Evolutionary conservation across 2,329 filamentous ascomycete species (phyloP), one percentile per base, ranked within the genome.

Genomic region (Setomelanomma holmii): DNA sequence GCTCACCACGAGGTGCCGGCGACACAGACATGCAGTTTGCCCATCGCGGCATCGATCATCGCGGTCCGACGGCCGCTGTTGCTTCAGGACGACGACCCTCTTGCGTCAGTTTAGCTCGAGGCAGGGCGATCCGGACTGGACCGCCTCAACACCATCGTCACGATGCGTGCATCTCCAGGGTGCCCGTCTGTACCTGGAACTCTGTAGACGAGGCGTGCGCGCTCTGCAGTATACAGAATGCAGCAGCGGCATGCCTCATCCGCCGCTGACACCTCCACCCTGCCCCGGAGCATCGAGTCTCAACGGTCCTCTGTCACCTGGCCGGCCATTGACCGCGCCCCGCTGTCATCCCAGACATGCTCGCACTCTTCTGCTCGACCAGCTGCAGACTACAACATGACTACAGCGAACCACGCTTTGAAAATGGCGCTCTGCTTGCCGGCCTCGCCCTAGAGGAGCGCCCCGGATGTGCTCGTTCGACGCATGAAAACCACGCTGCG

Each of bases 1-100:
- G 30, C 45, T 45, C 49, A 44, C 54, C 56, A 53, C 56, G 51
- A 50, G 54, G 48, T 51, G 40, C 45, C 40, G 35, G 42, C 44
- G 45, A 54, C 54, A 56, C 56, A 60, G 56, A 60, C 54, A 24
- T 24, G 24, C 51, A 52, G 54, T 57, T 57, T 60, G 56, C 56
- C 57, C 49, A 47, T 40, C 51, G 44, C 41, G n/a, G 19, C 12
- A 23, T 21, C 36, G 11, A 42, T 35, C 41, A 21, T 22, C 42
- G 27, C 27, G 38, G 38, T 22, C 38, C 40, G n/a, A 20, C 24
- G 40, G 20, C 20, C 43, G 20, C 33, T 38, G 21, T 17, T 45
- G 43, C 43, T 45, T 45, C 43, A 45, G 34, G 21, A 30, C 22
- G 23, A 16, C 14, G 21, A 16, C 40, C n/a, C 40, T 24, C 14